Conservation (phyloP, 2,329 filamentous ascomycete species). For the Aspergillus puulaauensis region DNA sequence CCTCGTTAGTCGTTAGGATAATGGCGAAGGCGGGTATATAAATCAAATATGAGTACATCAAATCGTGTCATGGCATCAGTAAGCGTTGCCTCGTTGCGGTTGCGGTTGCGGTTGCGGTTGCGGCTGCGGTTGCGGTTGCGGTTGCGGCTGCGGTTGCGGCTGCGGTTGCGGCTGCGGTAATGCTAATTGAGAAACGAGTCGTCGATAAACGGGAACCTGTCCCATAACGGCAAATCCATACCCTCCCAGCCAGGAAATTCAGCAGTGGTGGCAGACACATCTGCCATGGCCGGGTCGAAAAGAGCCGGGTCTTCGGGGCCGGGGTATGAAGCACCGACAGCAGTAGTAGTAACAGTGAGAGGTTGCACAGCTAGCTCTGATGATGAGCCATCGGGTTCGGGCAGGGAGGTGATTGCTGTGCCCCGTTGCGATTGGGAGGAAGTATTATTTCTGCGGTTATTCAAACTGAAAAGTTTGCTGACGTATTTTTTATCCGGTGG, state of each 20-base stretch:
- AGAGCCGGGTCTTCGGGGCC: not conserved
- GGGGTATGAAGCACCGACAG: slow-evolving; percentile 13
- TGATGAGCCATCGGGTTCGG: not conserved
- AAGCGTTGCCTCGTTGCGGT: not conserved
- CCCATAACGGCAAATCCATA: slow-evolving; percentile 36
- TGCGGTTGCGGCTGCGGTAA: too few relatives aligned
- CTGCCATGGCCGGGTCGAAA: slow-evolving; percentile 5
- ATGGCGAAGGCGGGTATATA: not conserved
- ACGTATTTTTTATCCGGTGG: slow-evolving; percentile 35
- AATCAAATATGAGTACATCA: not conserved
- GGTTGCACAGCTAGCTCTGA: not conserved
- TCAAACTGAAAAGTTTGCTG: slow-evolving; percentile 37
- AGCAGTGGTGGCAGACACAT: slow-evolving; percentile 15
- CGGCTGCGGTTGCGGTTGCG: too few relatives aligned
- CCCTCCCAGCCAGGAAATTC: slow-evolving; percentile 31
- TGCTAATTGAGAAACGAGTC: slow-evolving; percentile 13
- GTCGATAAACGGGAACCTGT: slow-evolving; percentile 35
- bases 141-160: too few relatives aligned
- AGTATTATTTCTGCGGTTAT: slow-evolving; percentile 9
- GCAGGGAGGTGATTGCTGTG: not conserved
- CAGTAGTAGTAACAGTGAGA: not conserved
- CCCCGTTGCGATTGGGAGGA: slow-evolving; percentile 11
- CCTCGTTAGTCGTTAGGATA: not conserved
- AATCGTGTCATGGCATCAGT: not conserved
- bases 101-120: too few relatives aligned